Evolutionary conservation across 2,329 filamentous ascomycete genomes (phyloP).

Genomic region (Neophaeococcomyces aloes): DNA sequence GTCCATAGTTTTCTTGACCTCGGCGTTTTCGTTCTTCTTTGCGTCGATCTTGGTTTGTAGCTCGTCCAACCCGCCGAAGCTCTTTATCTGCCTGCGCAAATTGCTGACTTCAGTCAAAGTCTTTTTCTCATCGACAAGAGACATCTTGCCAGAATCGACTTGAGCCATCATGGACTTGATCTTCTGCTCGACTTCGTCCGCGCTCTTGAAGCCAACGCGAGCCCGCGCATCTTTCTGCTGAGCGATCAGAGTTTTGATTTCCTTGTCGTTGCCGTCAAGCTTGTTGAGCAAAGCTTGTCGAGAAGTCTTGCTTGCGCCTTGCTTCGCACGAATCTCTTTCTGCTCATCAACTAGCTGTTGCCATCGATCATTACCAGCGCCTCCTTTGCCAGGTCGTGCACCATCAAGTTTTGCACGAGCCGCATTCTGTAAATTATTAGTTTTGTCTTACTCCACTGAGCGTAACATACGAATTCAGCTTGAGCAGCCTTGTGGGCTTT

Average conservation of each 20-base stretch:
- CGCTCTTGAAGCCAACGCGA: slow-evolving; percentile 74
- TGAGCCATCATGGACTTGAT: slow-evolving; percentile 72
- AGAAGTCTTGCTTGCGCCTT: slow-evolving; percentile 75
- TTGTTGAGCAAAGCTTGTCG: slow-evolving; percentile 72
- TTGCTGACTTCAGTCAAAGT: slow-evolving; percentile 70
- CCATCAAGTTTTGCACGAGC: slow-evolving; percentile 81
- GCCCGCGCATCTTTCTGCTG: slow-evolving; percentile 79
- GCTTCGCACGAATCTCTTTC: slow-evolving; percentile 74
- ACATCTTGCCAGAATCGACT: slow-evolving; percentile 83
- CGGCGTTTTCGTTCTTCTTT: slow-evolving; percentile 74
- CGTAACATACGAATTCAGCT: slow-evolving; percentile 51
- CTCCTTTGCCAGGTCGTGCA: slow-evolving; percentile 68
- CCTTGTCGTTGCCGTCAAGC: slow-evolving; percentile 83
- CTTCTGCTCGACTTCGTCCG: slow-evolving; percentile 76
- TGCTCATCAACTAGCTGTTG: slow-evolving; percentile 59
- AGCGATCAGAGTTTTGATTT: slow-evolving; percentile 69
- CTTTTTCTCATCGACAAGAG: slow-evolving; percentile 96
- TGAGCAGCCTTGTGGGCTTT: slow-evolving; percentile 74
- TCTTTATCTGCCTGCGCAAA: slow-evolving; percentile 82
- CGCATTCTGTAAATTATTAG: slow-evolving; percentile 51
- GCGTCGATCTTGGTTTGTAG: slow-evolving; percentile 83
- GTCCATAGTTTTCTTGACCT: slow-evolving; percentile 78
- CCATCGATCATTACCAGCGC: slow-evolving; percentile 68
- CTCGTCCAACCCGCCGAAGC: slow-evolving; percentile 73
- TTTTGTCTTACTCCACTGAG: no score